These are phyloP conservation scores for Chaetomium cochliodes DNA, from an alignment of 495 filamentous ascomycete genomes.

Conservation along the genomic window DNA sequence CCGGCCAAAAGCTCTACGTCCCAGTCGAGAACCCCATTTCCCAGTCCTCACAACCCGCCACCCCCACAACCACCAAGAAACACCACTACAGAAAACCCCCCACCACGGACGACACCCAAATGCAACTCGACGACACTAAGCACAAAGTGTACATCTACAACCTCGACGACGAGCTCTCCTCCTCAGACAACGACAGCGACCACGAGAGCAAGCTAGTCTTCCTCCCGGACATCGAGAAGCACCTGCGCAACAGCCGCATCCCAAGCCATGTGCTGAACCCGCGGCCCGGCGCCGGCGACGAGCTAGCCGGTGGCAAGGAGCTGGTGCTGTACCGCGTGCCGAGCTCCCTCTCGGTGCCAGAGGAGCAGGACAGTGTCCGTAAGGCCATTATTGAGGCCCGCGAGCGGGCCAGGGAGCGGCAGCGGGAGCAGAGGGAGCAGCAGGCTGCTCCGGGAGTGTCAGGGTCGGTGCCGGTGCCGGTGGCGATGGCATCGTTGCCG, in stretches of 20 bases:
- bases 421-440: constrained; percentile 28
- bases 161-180: constrained; percentile 81
- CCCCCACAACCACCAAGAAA: constrained; percentile 5
- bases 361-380: constrained; percentile 76
- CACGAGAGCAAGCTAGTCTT: constrained; percentile 61
- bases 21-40: constrained; percentile 46
- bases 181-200: constrained; percentile 49
- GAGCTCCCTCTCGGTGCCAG: constrained; percentile 67
- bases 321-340: constrained; percentile 82
- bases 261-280: constrained; percentile 56
- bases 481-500: background rate
- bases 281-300: constrained; percentile 33
- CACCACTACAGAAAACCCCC: constrained; percentile 3
- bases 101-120: constrained; percentile 49
- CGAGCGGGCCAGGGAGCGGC: constrained; percentile 58
- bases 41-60: constrained; percentile 1
- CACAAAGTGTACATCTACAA: constrained; percentile 87
- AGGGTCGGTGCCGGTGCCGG: background rate
- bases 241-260: constrained; percentile 61
- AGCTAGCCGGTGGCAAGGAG: constrained; percentile 51
- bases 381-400: constrained; percentile 84
- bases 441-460: background rate
- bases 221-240: constrained; percentile 79
- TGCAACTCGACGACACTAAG: constrained; percentile 87
- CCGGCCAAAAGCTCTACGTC: constrained; percentile 57